Percentiles rank a stretch among this genome's conserved stretches.
Evolutionary conservation across 192 early-diverging fungal species (phyloP).

Genomic region (Entomortierella lignicola): DNA sequence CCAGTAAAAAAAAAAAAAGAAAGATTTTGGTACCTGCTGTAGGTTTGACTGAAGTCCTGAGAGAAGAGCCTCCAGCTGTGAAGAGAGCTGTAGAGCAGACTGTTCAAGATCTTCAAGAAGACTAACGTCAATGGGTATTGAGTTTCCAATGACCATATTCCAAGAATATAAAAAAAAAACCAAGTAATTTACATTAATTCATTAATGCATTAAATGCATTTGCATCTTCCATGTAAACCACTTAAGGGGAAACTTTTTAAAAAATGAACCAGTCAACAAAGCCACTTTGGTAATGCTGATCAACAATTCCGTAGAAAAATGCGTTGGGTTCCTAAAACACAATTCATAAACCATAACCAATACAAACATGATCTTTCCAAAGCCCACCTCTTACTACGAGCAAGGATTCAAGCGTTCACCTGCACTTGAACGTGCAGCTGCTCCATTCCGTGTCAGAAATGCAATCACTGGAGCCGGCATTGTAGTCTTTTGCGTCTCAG

Average conservation of each 20-base stretch:
- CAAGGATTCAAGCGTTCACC: conserved; percentile 61
- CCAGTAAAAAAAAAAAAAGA: too few species aligned
- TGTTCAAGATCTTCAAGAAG: conserved; percentile 47
- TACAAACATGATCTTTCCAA: conserved; percentile 41
- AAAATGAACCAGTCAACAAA: neutral
- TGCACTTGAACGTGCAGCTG: conserved; percentile 66
- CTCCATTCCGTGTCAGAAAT: conserved; percentile 63
- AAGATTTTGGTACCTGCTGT: conserved; percentile 1
- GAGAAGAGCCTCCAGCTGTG: conserved; percentile 42
- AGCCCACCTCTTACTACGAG: conserved; percentile 52
- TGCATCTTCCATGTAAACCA: too few species aligned
- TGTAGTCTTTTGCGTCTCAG: conserved; percentile 61
- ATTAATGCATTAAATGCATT: too few species aligned
- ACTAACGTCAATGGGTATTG: conserved; percentile 46
- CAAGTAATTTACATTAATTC: too few species aligned
- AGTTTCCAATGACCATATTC: conserved; percentile 35
- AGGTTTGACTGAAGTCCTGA: conserved; percentile 30
- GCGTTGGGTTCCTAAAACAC: too few species aligned
- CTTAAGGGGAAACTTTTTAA: too few species aligned
- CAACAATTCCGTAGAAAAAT: too few species aligned
- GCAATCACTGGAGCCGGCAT: conserved; percentile 59
- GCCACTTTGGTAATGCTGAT: too few species aligned
- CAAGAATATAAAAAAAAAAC: too few species aligned
- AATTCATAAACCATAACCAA: neutral
- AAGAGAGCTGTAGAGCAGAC: conserved; percentile 34